phyloP scores from a whole-genome alignment of 176 grass and related monocot species.

The Eremochloa ophiuroides region DNA sequence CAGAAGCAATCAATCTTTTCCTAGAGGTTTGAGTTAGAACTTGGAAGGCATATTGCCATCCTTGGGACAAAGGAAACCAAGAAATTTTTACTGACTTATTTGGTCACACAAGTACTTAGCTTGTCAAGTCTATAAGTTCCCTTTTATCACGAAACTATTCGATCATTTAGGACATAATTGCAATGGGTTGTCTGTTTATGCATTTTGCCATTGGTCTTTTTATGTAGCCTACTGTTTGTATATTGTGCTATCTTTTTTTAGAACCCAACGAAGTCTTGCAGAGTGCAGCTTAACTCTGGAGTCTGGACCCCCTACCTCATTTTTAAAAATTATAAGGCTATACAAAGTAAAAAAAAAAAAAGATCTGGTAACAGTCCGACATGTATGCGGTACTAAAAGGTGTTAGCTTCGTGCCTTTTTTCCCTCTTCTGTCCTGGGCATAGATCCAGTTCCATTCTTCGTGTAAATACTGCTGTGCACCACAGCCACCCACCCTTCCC shows the following conservation, averaged over 20 bases:
- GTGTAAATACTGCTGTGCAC: background rate
- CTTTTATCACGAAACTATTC: background rate
- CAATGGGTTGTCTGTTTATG: background rate
- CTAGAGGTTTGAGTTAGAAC: background rate
- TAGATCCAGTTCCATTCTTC: constrained; percentile 4
- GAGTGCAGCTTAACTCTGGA: constrained; percentile 3
- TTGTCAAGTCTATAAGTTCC: background rate
- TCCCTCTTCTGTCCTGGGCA: background rate
- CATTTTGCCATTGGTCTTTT: constrained; percentile 2
- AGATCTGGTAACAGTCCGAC: background rate
- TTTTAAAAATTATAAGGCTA: background rate
- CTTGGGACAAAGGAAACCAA: background rate
- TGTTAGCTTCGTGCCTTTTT: constrained; percentile 1
- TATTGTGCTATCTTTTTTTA: constrained; percentile 3
- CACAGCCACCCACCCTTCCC: constrained; percentile 17
- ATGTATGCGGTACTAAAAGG: background rate
- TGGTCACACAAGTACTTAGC: background rate
- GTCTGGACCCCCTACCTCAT: background rate
- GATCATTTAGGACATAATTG: background rate
- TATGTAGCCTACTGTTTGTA: background rate
- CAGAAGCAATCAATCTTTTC: background rate
- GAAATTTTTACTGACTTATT: background rate
- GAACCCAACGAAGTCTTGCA: constrained; percentile 1
- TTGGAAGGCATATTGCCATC: background rate
- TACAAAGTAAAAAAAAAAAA: background rate